Base-by-base conservation (phyloP, 2,329 filamentous ascomycete species). In the Trichoderma cornu-damae region DNA sequence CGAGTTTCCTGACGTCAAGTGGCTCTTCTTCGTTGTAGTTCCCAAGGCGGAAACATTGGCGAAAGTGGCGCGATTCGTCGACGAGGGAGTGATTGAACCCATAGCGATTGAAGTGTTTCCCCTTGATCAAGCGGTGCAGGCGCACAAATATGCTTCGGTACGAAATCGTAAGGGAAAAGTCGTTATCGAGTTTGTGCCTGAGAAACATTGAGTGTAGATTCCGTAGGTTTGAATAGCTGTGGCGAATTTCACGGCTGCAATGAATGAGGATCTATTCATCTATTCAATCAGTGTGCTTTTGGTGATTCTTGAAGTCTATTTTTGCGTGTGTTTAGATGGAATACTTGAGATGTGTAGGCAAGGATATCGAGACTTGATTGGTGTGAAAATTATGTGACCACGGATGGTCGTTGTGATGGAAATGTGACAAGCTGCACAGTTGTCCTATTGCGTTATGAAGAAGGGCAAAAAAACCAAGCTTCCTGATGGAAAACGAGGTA, bases 11-110 rank as follows among this genome's bases (percentile, higher is more conserved):
- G 47, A 55, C 0, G 67, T 71, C 2, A 64, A 44, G 12, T 66
- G 65, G 38, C 54, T 63, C 0, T 68, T 72, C 14, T 73, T 73
- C 14, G 53, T 71, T 6, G 64, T 71, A 5, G 60, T 62, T 4
- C 62, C 67, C 2, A 60, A 59, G 16, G 48, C 59, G 0, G 61
- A 62, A 16, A 49, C 57, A 1, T 48, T 72, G 49, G 50, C 20
- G 0, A 59, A 63, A 12, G 56, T 64, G 2, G 63, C 60, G 0
- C 48, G 30, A 1, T 42, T 69, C 34, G 43, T 70, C 8, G 66
- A 69, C 6, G 52, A 59, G 1, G 66, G 64, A 0, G 47, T 35
- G 1, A 16, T 70, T 7, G 55, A 61, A 46, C 56, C 64, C 0
- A 22, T 69, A 6, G 55, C 63, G 0, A 60, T 70, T 1, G 62